Conservation (phyloP, 768 basidiomycete genomes). For the Leccinum rimulosum region DNA sequence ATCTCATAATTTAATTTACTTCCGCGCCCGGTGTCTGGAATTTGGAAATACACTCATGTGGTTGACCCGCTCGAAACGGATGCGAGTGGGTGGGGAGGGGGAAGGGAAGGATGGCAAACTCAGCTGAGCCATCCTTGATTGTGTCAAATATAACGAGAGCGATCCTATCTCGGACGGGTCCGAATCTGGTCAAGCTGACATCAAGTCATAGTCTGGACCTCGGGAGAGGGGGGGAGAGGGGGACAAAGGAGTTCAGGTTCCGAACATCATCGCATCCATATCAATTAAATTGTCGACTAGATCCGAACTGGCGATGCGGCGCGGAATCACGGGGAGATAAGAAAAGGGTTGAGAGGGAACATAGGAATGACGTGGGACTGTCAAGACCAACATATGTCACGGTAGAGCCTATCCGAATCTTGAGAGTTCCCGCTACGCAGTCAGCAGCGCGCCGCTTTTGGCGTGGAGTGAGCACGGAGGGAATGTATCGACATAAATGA, state of each 20-base stretch:
- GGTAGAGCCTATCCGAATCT: not conserved
- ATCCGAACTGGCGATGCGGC: constrained; percentile 14
- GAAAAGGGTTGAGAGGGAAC: constrained; percentile 4
- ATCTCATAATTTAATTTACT: constrained; percentile 19
- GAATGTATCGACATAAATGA: not conserved
- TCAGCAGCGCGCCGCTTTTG: no score
- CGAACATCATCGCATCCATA: constrained; percentile 2
- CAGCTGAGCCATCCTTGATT: constrained; percentile 9
- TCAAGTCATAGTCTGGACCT: constrained; percentile 8
- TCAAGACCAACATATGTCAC: constrained; percentile 7
- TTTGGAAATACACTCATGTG: not conserved
- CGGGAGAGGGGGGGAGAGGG: constrained; percentile 1
- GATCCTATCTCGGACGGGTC: constrained; percentile 18
- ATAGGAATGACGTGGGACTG: constrained; percentile 22
- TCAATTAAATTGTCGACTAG: constrained; percentile 9
- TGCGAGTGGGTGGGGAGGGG: not conserved
- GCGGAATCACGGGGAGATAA: constrained; percentile 12
- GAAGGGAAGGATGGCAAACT: constrained; percentile 4
- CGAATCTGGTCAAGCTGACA: constrained; percentile 13
- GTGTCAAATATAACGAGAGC: constrained; percentile 10
- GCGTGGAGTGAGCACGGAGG: not conserved
- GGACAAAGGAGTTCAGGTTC: not conserved
- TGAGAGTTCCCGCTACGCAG: not conserved
- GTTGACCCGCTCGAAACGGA: constrained; percentile 23
- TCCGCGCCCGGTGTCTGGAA: constrained; percentile 15